Evolutionary conservation across 768 basidiomycete species (phyloP), one percentile per base, ranked within the genome.

Genomic region (Boletus rufocinnamomeus): DNA sequence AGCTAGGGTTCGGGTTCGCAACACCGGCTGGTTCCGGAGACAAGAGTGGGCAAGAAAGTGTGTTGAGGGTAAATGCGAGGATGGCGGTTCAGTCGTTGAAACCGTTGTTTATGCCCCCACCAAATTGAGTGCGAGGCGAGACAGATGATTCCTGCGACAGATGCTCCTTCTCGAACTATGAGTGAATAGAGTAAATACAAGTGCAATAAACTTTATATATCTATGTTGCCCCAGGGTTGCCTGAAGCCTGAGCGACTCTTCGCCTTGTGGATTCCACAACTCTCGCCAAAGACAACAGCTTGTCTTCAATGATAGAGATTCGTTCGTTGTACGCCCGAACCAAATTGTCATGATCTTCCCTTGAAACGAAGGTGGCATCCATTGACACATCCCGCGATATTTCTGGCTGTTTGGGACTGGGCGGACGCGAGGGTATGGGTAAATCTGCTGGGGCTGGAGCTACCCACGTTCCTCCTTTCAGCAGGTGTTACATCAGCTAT

Each of bases 1-100:
- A 76, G 47, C 70, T 82, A 4, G 82, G 82, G 3, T 58, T 82
- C 67, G 77, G 60, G 3, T 78, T 78, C 44, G 64, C 65, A 3
- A 60, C 69, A 21, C 61, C 54, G 4, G n/a, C 17, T 37, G 27
- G 52, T 21, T 51, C 59, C 3, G 57, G 34, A 25, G 65, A 57
- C n/a, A 55, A 43, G 28, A 54, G 16, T 27, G 57, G 28, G 10
- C 64, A 51, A 41, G 69, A 67, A 17, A 72, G 62, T 19, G 59
- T 61, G 51, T 63, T 75, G 54, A 68, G 71, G 50, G 45, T 27
- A 13, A 66, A 56, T 46, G 71, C 67, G 16, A 71, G 68, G 50
- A 62, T 58, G 66, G 72, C 62, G 0, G 50, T 73, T 48, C 67
- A 59, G 38, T 67, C 71, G 3, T 32, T 73, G 61, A 71, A 64